These are phyloP conservation scores for Paramecium sexaurelia DNA, from an alignment of 73 alveolate genomes.

Conservation along the genomic window DNA sequence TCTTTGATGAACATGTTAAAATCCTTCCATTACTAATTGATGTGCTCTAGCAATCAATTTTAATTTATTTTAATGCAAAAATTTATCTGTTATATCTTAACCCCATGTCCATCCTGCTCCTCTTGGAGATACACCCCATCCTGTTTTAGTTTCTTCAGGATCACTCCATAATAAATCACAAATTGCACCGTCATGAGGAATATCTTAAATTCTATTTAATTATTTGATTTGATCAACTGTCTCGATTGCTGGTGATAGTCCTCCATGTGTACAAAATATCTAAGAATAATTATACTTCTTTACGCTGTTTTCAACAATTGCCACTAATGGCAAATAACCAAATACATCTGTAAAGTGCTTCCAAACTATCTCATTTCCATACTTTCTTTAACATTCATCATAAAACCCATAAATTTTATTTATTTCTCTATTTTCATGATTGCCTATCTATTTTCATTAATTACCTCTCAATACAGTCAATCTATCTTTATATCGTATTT, in stretches of 20 bases:
- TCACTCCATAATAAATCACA: conserved; percentile 84
- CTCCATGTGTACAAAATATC: conserved; percentile 93
- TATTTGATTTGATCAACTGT: conserved; percentile 77
- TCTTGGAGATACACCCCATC: conserved; percentile 78
- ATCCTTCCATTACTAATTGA: conserved; percentile 79
- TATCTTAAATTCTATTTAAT: conserved; percentile 85
- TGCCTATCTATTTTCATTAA: conserved; percentile 59
- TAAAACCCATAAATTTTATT: conserved; percentile 92
- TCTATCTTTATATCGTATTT: conserved; percentile 85
- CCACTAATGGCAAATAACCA: conserved; percentile 90
- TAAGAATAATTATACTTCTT: background rate
- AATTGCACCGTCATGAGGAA: conserved; percentile 95
- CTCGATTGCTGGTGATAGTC: conserved; percentile 82
- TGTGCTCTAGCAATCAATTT: conserved; percentile 79
- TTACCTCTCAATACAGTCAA: conserved; percentile 84
- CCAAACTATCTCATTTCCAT: conserved; percentile 94
- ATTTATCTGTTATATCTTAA: conserved; percentile 75
- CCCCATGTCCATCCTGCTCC: conserved; percentile 89
- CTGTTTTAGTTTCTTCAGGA: conserved; percentile 76
- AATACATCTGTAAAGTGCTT: conserved; percentile 84
- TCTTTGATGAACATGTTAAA: conserved; percentile 74
- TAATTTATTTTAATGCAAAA: conserved; percentile 63
- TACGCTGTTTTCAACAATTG: conserved; percentile 80
- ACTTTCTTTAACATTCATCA: conserved; percentile 93
- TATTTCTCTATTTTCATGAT: conserved; percentile 87